Percentiles rank a stretch among this genome's conserved stretches.
Evolutionary conservation across 352 stramenopile species (phyloP).

Genomic region (Pseudoperonospora humuli): DNA sequence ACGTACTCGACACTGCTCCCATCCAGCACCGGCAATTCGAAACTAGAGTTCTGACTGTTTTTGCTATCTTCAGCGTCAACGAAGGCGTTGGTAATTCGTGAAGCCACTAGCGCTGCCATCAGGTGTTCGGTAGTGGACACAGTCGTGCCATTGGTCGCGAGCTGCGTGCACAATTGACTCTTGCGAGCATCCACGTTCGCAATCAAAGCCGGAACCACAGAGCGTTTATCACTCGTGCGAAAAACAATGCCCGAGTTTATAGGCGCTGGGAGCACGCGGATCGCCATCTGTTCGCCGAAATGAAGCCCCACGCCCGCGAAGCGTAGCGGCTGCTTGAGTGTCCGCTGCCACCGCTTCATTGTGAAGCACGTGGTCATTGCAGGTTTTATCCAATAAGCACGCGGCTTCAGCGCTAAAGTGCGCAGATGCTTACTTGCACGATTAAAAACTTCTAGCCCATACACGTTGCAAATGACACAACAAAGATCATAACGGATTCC

Average conservation of each 20-base stretch:
- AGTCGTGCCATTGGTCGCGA: constrained; percentile 17
- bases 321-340: constrained; percentile 35
- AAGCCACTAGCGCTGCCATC: constrained; percentile 49
- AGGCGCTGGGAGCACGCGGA: constrained; percentile 30
- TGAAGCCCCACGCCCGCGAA: constrained; percentile 59
- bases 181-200: constrained; percentile 30
- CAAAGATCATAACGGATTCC: too few species aligned
- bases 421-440: too few species aligned
- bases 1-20: constrained; percentile 48
- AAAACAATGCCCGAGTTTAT: constrained; percentile 31
- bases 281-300: constrained; percentile 27
- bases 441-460: too few species aligned
- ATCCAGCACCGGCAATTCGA: constrained; percentile 62
- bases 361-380: background rate
- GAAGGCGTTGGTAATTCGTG: constrained; percentile 35
- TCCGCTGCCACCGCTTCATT: constrained; percentile 33
- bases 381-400: constrained; percentile 10
- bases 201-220: constrained; percentile 22
- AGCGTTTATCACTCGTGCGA: background rate
- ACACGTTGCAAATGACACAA: too few species aligned
- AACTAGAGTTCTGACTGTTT: background rate
- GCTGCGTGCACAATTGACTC: constrained; percentile 54
- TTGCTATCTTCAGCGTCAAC: constrained; percentile 28
- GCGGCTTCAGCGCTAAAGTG: too few species aligned
- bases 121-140: constrained; percentile 62